Conservation (phyloP, 768 basidiomycete species). For the Rubroboletus satanas region DNA sequence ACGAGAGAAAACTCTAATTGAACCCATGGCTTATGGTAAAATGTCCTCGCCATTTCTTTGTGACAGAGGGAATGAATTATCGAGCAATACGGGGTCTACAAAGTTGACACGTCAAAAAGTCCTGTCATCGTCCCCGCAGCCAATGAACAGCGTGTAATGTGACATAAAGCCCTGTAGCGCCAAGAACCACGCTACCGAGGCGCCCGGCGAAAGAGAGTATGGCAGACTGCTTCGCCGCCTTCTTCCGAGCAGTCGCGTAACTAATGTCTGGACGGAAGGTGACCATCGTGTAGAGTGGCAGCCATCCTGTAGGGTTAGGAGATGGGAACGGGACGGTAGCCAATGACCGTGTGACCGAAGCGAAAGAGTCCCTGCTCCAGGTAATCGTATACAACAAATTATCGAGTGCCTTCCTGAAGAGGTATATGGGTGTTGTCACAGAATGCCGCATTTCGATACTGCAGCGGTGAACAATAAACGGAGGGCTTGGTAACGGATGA, state of each 20-base stretch:
- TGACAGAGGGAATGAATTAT: conserved; percentile 32
- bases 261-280: conserved; percentile 95
- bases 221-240: conserved; percentile 64
- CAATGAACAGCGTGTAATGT: conserved; percentile 18
- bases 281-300: conserved; percentile 95
- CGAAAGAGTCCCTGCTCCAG: conserved; percentile 44
- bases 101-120: conserved; percentile 23
- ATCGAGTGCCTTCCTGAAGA: conserved; percentile 77
- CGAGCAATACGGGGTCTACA: conserved; percentile 26
- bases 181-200: conserved; percentile 43
- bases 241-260: conserved; percentile 75
- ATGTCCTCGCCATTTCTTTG: conserved; percentile 18
- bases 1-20: conserved; percentile 20
- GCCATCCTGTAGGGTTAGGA: conserved; percentile 69
- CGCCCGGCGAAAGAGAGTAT: conserved; percentile 53
- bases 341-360: conserved; percentile 44
- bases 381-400: conserved; percentile 65
- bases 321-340: conserved; percentile 57
- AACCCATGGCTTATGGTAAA: conserved; percentile 18
- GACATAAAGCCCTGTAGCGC: conserved; percentile 40
- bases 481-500: conserved; percentile 25
- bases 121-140: conserved; percentile 20
- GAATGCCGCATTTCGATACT: conserved; percentile 95
- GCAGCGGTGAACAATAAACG: conserved; percentile 23
- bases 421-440: conserved; percentile 77